phyloP scores from a whole-genome alignment of 1,284 basidiomycete species.

The Microbotryum scabiosae region DNA sequence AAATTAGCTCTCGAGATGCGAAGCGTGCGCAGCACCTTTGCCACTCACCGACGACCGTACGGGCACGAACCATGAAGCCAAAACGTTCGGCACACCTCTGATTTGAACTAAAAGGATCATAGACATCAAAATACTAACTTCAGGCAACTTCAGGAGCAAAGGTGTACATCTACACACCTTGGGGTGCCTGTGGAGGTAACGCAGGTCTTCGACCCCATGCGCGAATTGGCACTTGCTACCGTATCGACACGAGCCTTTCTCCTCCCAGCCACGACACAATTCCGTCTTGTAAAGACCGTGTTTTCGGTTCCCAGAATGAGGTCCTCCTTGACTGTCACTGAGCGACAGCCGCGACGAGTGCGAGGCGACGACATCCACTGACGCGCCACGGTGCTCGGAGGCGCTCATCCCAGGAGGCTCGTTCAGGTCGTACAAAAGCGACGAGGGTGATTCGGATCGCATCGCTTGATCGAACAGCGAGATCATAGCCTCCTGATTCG shows the following conservation, averaged over 20 bases:
- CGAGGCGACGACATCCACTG: no score
- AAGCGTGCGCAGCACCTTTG: neutral
- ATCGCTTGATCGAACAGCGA: constrained; percentile 30
- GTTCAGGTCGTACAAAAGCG: constrained; percentile 24
- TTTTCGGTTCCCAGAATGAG: constrained; percentile 79
- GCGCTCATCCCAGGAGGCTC: neutral
- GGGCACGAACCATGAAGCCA: constrained; percentile 84
- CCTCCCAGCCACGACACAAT: constrained; percentile 83
- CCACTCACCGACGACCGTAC: constrained; percentile 60
- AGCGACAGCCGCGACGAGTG: no score
- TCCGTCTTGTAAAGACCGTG: constrained; percentile 83
- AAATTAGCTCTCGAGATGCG: no score
- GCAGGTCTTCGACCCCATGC: constrained; percentile 77
- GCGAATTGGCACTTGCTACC: constrained; percentile 81
- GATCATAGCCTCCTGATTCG: constrained; percentile 10
- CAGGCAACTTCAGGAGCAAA: constrained; percentile 5
- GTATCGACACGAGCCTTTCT: constrained; percentile 80
- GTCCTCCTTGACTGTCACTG: constrained; percentile 44
- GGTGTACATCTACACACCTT: constrained; percentile 51
- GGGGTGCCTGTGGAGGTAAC: constrained; percentile 69
- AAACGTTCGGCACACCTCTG: constrained; percentile 83
- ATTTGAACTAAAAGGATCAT: constrained; percentile 59
- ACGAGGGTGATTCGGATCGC: constrained; percentile 19
- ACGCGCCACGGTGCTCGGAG: no score
- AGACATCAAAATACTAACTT: constrained; percentile 27